These are phyloP conservation scores for Candida tropicalis DNA, from an alignment of 1,139 yeast genomes.

Conservation along the genomic window DNA sequence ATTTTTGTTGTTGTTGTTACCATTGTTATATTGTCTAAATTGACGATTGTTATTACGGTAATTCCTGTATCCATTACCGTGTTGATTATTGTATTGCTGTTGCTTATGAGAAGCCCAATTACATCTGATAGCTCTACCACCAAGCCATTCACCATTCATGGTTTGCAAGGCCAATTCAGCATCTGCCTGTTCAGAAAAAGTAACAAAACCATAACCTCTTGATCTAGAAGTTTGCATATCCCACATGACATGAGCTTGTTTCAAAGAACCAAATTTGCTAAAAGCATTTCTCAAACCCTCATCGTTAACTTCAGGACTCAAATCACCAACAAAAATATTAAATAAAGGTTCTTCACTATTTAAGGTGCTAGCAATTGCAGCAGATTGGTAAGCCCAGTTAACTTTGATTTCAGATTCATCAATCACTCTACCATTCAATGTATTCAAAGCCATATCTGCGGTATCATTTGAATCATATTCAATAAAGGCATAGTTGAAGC, in stretches of 20 bases:
- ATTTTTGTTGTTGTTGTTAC: slow-evolving; percentile 6
- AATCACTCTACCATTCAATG: slow-evolving; percentile 58
- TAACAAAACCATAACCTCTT: slow-evolving; percentile 92
- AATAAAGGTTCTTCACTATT: slow-evolving; percentile 49
- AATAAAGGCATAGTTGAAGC: slow-evolving; percentile 81
- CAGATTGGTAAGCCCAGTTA: slow-evolving; percentile 83
- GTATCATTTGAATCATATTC: slow-evolving; percentile 63
- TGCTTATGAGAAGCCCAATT: slow-evolving; percentile 89
- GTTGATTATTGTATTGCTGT: slow-evolving; percentile 7
- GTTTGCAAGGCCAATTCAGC: slow-evolving; percentile 74
- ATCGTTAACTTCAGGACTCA: slow-evolving; percentile 82
- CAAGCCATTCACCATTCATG: slow-evolving; percentile 75
- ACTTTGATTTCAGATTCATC: slow-evolving; percentile 60
- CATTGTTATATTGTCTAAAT: slow-evolving; percentile 13
- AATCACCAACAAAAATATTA: slow-evolving; percentile 85
- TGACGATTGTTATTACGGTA: slow-evolving; percentile 18
- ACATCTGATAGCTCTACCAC: slow-evolving; percentile 77
- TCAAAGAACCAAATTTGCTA: slow-evolving; percentile 58
- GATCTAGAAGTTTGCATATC: slow-evolving; percentile 93
- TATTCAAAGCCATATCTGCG: slow-evolving; percentile 65
- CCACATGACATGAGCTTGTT: slow-evolving; percentile 96
- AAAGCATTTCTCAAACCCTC: slow-evolving; percentile 66
- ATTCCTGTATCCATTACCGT: slow-evolving; percentile 13
- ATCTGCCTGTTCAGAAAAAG: slow-evolving; percentile 65
- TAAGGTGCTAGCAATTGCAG: slow-evolving; percentile 44